Conservation (phyloP, 306 rosid species). For the Vachellia collinsii region DNA sequence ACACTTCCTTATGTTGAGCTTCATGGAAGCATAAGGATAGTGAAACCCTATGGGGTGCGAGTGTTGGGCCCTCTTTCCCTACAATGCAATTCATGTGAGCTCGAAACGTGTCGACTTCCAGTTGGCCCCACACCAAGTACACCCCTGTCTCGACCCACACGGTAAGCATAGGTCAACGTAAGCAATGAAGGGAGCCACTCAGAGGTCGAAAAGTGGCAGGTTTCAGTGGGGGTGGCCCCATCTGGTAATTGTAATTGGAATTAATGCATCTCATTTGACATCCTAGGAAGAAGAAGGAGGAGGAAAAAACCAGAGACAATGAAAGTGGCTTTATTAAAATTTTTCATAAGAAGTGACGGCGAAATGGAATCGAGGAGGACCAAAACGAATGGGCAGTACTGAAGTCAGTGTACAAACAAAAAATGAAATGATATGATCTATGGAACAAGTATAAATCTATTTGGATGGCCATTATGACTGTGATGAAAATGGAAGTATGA, state of each 20-base stretch:
- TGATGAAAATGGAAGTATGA: neutral
- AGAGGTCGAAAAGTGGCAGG: slow-evolving; percentile 39
- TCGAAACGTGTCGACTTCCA: slow-evolving; percentile 26
- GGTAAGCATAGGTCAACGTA: neutral
- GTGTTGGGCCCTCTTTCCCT: neutral
- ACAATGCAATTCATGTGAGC: neutral
- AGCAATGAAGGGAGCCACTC: slow-evolving; percentile 14
- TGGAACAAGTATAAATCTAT: neutral
- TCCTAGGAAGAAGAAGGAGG: neutral
- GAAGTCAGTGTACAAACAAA: slow-evolving; percentile 24
- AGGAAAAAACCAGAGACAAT: no score
- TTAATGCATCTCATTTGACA: slow-evolving; percentile 22
- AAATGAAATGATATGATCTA: neutral
- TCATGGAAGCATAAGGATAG: neutral
- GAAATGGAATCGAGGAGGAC: slow-evolving; percentile 36
- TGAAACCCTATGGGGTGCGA: neutral
- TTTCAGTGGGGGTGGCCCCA: slow-evolving; percentile 9
- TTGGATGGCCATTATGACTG: slow-evolving; percentile 28
- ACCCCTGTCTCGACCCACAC: neutral
- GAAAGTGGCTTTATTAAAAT: neutral
- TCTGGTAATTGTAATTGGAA: neutral
- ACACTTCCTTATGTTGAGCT: neutral
- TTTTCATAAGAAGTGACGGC: slow-evolving; percentile 17
- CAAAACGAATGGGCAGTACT: neutral
- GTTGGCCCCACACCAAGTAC: neutral